phyloP scores from a whole-genome alignment of 768 basidiomycete genomes.

The Phylloporus arenicola region DNA sequence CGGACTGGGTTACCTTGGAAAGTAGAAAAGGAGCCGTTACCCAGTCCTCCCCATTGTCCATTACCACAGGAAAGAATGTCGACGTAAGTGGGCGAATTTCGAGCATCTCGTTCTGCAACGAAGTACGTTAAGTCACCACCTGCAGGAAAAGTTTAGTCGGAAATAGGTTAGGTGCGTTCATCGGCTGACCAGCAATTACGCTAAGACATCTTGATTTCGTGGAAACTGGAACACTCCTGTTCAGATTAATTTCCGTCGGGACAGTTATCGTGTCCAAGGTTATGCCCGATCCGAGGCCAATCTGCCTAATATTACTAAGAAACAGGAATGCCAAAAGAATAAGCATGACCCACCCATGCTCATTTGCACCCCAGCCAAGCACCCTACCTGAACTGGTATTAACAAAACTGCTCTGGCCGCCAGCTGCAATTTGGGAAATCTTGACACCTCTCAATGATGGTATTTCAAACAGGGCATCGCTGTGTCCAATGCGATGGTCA shows the following conservation, averaged over 20 bases:
- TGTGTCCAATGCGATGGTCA: constrained; percentile 54
- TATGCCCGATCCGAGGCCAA: constrained; percentile 67
- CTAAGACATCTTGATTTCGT: constrained; percentile 56
- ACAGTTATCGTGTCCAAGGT: constrained; percentile 65
- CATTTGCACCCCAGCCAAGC: constrained; percentile 87
- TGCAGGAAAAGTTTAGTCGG: constrained; percentile 18
- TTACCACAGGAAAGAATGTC: constrained; percentile 76
- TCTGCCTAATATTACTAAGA: constrained; percentile 48
- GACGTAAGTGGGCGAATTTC: constrained; percentile 33
- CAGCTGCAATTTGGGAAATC: constrained; percentile 67
- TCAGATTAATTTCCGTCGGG: constrained; percentile 81
- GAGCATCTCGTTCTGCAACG: constrained; percentile 52
- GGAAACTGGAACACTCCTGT: constrained; percentile 46
- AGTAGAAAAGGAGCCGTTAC: constrained; percentile 57
- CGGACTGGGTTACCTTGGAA: constrained; percentile 65
- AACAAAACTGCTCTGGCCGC: constrained; percentile 66
- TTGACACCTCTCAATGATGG: constrained; percentile 62
- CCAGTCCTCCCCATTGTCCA: constrained; percentile 78
- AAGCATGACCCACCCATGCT: constrained; percentile 55
- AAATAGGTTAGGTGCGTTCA: neutral
- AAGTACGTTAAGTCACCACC: constrained; percentile 79
- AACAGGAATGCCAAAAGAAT: neutral
- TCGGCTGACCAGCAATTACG: constrained; percentile 54
- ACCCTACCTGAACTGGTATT: constrained; percentile 66
- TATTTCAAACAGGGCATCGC: constrained; percentile 68